Base-by-base conservation (phyloP, 1,139 yeast species). In the Debaryomyces udenii region DNA sequence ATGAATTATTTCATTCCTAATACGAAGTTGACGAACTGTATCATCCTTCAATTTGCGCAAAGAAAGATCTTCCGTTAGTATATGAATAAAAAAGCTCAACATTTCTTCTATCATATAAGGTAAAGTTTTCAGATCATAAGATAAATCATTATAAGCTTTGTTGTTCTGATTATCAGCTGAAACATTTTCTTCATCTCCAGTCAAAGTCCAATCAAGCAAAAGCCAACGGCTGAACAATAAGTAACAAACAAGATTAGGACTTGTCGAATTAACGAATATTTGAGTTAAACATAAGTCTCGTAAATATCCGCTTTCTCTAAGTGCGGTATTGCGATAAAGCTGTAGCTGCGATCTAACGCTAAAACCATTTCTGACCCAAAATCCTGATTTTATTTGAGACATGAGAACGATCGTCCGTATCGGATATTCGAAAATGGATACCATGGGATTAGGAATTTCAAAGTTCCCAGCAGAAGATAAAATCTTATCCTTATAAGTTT, bases 241-340 rank as follows among this genome's bases (percentile, higher is more conserved):
- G 11, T 74, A 70, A 48, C 87, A 67, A 1, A 80, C 80, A 9
- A 75, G 62, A 43, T 82, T 74, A 0, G 93, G 85, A 20, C 78
- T 69, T 23, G 75, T 66, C n/a, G 75, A 63, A 7, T 80, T 78
- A 48, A 86, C 69, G 47, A 83, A 81, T 0, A 81, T 66, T 57
- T 93, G 98, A 0, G 80, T 70, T 59, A 87, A 68, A 55, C 78
- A 86, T 26, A 91, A 61, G 53, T 91, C 97, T 49, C 95, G 75
- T 55, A 81, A 70, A 56, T 76, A 89, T 0, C 96, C 95, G 48
- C 81, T 79, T 49, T 93, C 98, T 40, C 98, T 70, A 37, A 91
- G 74, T 6, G 90, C 87, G n/a, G 90, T 78, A 45, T 80, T 85
- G 31, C 87, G 78, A 59, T 93, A 93, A 47, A 90, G 81, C 50